Evolutionary conservation across 768 basidiomycete species (phyloP).

Genomic region (Lactarius deliciosus): DNA sequence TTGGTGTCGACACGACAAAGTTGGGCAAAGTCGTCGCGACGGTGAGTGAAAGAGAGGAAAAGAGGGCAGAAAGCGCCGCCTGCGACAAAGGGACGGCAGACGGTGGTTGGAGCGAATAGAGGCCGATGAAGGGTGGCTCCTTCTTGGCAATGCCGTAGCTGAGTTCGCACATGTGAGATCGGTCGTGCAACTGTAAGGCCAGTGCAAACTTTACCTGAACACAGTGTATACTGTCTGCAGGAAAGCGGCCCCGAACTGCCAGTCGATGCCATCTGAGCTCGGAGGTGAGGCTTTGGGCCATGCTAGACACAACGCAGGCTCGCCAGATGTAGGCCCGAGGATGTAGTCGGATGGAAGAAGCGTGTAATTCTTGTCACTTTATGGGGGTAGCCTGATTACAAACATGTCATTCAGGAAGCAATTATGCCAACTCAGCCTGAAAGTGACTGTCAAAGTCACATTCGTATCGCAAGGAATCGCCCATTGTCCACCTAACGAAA

Average conservation of each 20-base stretch:
- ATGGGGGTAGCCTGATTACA: not conserved
- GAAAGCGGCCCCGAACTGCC: constrained; percentile 75
- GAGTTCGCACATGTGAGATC: not conserved
- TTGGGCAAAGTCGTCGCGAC: constrained; percentile 72
- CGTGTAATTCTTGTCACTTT: constrained; percentile 52
- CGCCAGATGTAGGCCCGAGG: constrained; percentile 64
- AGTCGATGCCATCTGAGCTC: constrained; percentile 73
- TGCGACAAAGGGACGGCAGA: constrained; percentile 45
- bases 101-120: constrained; percentile 52
- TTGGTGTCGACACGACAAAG: constrained; percentile 62
- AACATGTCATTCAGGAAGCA: not conserved
- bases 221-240: constrained; percentile 75
- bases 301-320: constrained; percentile 66
- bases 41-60: constrained; percentile 63
- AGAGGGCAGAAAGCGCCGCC: constrained; percentile 46
- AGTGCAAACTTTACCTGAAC: constrained; percentile 52
- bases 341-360: constrained; percentile 76
- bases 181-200: constrained; percentile 1
- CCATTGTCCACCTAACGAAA: constrained; percentile 60
- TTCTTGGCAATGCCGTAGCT: constrained; percentile 75
- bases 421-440: constrained; percentile 52
- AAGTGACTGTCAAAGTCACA: constrained; percentile 60
- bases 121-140: constrained; percentile 76
- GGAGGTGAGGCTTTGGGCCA: constrained; percentile 73
- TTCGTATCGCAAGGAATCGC: constrained; percentile 68